Evolutionary conservation across 495 filamentous ascomycete genomes (phyloP).

Genomic region (Tuber aestivum): DNA sequence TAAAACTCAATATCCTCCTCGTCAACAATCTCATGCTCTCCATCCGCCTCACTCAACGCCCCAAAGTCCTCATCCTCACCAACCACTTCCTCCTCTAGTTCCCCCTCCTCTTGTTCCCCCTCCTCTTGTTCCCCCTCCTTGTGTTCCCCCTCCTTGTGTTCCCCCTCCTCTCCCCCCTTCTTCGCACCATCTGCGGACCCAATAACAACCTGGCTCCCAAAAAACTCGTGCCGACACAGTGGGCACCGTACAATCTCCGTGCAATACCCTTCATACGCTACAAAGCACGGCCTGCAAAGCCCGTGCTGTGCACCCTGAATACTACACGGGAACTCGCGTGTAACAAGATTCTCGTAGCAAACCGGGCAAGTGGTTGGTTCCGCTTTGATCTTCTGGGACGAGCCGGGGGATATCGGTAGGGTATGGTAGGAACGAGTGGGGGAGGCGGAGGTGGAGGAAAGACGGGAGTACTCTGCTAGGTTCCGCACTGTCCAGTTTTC

Average conservation of each 20-base stretch:
- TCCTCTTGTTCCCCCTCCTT: no score
- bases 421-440: not conserved
- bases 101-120: no score
- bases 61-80: not conserved
- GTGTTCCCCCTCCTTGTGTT: no score
- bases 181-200: not conserved
- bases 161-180: not conserved
- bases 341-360: not conserved
- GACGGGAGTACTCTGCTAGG: not conserved
- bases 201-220: not conserved
- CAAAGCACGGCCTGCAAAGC: not conserved
- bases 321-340: not conserved
- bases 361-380: not conserved
- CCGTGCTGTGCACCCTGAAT: not conserved
- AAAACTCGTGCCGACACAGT: constrained; percentile 1
- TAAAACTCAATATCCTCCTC: not conserved
- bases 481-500: not conserved
- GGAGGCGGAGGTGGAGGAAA: not conserved
- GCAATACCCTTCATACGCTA: not conserved
- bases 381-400: not conserved
- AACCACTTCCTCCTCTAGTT: no score
- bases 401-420: not conserved
- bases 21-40: not conserved
- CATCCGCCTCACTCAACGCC: not conserved
- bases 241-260: not conserved